Evolutionary conservation across 1,139 yeast species (phyloP).

Genomic region (Protomyces pachydermus): DNA sequence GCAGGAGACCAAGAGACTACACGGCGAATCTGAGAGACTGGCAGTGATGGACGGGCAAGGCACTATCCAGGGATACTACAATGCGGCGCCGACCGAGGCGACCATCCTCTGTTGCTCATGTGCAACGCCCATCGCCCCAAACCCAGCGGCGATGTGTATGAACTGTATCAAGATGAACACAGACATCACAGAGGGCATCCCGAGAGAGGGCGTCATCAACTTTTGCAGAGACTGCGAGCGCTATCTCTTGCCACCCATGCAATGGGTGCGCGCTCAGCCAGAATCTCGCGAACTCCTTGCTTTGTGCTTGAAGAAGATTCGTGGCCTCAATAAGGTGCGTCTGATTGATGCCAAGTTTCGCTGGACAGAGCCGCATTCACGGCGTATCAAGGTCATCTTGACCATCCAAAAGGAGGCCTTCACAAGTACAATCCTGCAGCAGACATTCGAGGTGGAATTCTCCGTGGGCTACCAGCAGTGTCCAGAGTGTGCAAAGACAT

Average conservation of each 20-base stretch:
- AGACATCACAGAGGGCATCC: constrained; percentile 92
- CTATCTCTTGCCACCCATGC: constrained; percentile 87
- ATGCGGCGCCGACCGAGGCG: constrained; percentile 31
- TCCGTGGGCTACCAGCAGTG: constrained; percentile 95
- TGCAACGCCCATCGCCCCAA: constrained; percentile 87
- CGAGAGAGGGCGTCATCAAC: constrained; percentile 86
- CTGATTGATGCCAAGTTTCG: constrained; percentile 89
- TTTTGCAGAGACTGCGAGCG: constrained; percentile 97
- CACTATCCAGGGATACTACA: constrained; percentile 20
- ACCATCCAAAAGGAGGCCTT: constrained; percentile 96
- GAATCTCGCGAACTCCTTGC: constrained; percentile 93
- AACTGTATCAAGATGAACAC: constrained; percentile 93
- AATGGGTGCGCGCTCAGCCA: constrained; percentile 85
- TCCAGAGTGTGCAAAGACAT: constrained; percentile 96
- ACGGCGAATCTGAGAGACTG: not conserved
- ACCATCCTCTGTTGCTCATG: constrained; percentile 97
- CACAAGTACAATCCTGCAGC: constrained; percentile 87
- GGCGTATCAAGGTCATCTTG: constrained; percentile 82
- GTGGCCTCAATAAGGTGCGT: constrained; percentile 82
- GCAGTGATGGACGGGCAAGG: not conserved
- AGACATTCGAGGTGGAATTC: constrained; percentile 90
- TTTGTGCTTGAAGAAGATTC: constrained; percentile 76
- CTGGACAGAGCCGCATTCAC: constrained; percentile 99
- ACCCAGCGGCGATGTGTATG: constrained; percentile 90
- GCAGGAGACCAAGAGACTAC: not conserved